Base-by-base conservation (phyloP, 73 alveolate genomes). In the Durusdinium trenchii region DNA sequence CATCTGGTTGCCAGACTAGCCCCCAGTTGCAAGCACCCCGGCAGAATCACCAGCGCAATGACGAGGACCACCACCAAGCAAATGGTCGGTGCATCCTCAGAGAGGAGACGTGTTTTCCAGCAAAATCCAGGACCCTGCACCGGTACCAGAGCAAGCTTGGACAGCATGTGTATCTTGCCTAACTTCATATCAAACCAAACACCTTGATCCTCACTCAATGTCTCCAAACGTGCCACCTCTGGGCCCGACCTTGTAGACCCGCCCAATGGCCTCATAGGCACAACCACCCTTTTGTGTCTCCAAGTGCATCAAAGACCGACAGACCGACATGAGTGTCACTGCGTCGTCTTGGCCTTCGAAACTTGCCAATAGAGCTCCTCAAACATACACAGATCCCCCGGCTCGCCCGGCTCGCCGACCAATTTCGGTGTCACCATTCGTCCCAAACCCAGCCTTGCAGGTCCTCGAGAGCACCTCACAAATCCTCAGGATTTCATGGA, bases 81-180 rank as follows among this genome's bases (percentile, higher is more conserved):
- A 51, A 90, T 45, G 86, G 96, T 90, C 30, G 96, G 96, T 40
- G 96, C 96, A 90, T 90, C 96, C 96, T 90, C 12, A 28, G 69
- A 78, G 0, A 30, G 23, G 45, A 64, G 10, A 16, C 45, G 10
- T 9, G 79, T 28, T 28, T 23, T 78, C 61, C 28, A 54, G 9
- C 28, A 43, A 40, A 40, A 35, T 12, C 23, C 62, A 35, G 32
- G 0, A 6, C 71, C 71, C 92, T 4, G 6, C 42, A 16, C 79
- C 42, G 64, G 46, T n/a, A 67, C 42, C 45, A n/a, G 0, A 10
- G n/a, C 28, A 67, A 67, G 16, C 43, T 14, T 67, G 81, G 32
- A 10, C 0, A 14, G 43, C 36, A 26, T 9, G 64, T 20, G 64
- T 12, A 9, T 54, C 64, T 54, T 9, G 28, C 64, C 28, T 20